Percentiles rank a stretch among this genome's conserved stretches.
Evolutionary conservation across 1,139 yeast species (phyloP).

Genomic region (Kluyveromyces sp.): DNA sequence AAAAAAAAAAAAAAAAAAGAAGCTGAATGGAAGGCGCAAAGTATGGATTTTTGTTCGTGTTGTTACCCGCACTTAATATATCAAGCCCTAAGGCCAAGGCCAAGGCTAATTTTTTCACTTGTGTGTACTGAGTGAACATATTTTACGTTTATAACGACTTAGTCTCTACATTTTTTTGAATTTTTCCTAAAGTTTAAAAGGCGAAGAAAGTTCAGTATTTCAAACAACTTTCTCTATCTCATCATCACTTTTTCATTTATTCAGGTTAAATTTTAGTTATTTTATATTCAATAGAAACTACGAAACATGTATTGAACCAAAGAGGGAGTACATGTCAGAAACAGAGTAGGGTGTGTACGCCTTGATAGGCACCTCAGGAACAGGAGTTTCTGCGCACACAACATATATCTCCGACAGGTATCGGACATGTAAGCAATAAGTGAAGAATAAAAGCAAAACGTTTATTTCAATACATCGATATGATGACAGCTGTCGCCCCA

Average conservation of each 20-base stretch:
- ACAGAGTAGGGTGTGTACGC: no score
- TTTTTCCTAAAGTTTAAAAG: background rate
- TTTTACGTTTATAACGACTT: no score
- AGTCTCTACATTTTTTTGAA: background rate
- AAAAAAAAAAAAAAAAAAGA: no score
- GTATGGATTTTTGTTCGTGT: no score
- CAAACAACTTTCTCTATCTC: background rate
- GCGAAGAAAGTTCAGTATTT: background rate
- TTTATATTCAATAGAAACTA: background rate
- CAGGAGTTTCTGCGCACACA: slow-evolving; percentile 1
- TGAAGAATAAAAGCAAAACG: background rate
- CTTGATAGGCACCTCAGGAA: background rate
- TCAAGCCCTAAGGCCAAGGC: no score
- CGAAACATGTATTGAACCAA: background rate
- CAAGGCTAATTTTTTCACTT: no score
- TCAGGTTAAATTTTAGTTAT: background rate
- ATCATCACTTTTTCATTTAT: background rate
- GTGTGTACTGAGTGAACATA: no score
- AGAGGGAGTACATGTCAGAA: no score
- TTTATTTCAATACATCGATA: slow-evolving; percentile 3
- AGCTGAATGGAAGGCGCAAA: no score
- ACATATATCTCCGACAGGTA: background rate
- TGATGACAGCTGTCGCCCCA: slow-evolving; percentile 35
- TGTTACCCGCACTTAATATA: no score
- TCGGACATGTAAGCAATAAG: background rate